Conservation (phyloP, 495 filamentous ascomycete genomes). For the Xylaria flabelliformis region DNA sequence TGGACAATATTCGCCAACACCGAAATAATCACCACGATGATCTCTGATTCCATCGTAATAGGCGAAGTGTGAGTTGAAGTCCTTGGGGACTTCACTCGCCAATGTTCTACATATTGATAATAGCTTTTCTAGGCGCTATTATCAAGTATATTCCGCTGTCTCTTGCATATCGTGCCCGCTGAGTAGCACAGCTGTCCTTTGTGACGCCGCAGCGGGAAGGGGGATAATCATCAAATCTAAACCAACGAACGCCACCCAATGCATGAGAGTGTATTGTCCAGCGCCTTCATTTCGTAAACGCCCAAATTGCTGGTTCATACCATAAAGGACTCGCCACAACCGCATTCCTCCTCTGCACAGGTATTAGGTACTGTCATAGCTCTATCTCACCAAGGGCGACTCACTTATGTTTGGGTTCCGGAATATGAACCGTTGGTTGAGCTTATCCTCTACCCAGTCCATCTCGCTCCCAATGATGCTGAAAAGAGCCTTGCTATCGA, state of each 20-base stretch:
- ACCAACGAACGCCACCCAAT: conserved; percentile 26
- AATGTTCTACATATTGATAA: not conserved
- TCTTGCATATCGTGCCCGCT: not conserved
- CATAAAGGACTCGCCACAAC: conserved; percentile 97
- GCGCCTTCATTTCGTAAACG: not conserved
- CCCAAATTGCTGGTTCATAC: conserved; percentile 54
- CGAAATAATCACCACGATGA: too few relatives aligned
- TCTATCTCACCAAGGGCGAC: conserved; percentile 45
- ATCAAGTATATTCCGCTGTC: not conserved
- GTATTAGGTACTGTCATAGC: conserved; percentile 5
- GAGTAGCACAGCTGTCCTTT: not conserved
- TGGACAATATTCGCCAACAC: too few relatives aligned
- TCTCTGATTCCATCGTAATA: too few relatives aligned
- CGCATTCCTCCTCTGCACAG: conserved; percentile 86
- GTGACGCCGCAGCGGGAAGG: not conserved
- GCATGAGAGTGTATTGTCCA: conserved; percentile 22
- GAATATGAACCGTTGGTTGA: conserved; percentile 90
- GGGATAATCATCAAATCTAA: conserved; percentile 1
- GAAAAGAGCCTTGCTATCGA: conserved; percentile 95
- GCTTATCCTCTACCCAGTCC: conserved; percentile 97
- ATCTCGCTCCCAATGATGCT: conserved; percentile 99
- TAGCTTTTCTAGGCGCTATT: conserved; percentile 21
- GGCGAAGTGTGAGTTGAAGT: not conserved
- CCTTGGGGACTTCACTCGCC: not conserved
- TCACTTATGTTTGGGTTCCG: conserved; percentile 97